These are phyloP conservation scores for Citrus hindsii DNA, from an alignment of 345 rosid genomes.

Conservation along the genomic window DNA sequence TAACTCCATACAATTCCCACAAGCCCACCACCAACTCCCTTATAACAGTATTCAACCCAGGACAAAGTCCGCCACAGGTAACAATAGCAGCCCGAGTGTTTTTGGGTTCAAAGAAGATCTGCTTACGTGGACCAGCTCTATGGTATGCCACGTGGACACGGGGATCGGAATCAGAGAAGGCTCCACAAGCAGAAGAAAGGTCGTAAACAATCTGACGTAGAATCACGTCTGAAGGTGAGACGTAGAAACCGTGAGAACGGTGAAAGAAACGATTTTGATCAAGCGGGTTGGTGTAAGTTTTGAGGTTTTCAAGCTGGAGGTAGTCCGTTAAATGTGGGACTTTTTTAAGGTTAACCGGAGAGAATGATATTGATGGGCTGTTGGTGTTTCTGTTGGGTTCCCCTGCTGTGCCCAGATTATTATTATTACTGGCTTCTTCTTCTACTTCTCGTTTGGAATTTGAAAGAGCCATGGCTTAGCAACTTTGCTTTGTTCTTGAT, in stretches of 20 bases:
- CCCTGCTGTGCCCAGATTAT: constrained; percentile 18
- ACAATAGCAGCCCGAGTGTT: constrained; percentile 61
- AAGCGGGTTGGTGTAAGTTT: constrained; percentile 48
- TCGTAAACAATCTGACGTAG: constrained; percentile 55
- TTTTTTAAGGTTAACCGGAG: constrained; percentile 25
- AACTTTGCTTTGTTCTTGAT: too few species aligned
- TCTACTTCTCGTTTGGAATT: background rate
- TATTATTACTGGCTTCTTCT: background rate
- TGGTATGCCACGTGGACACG: constrained; percentile 42
- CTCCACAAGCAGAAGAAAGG: constrained; percentile 32
- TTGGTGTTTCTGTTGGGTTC: background rate
- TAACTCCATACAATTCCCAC: constrained; percentile 83
- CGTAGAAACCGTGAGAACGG: constrained; percentile 66
- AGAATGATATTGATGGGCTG: constrained; percentile 3
- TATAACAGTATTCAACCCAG: constrained; percentile 83
- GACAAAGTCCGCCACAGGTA: constrained; percentile 90
- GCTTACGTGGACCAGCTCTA: constrained; percentile 73
- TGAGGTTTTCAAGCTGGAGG: constrained; percentile 28
- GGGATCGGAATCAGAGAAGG: constrained; percentile 8
- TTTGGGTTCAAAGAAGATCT: constrained; percentile 44
- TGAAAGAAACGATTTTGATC: constrained; percentile 52
- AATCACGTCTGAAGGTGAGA: constrained; percentile 50
- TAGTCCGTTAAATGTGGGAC: constrained; percentile 43
- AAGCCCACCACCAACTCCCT: constrained; percentile 85
- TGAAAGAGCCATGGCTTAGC: background rate